phyloP scores from a whole-genome alignment of 73 alveolate species.

The Paramecium sexaurelia region DNA sequence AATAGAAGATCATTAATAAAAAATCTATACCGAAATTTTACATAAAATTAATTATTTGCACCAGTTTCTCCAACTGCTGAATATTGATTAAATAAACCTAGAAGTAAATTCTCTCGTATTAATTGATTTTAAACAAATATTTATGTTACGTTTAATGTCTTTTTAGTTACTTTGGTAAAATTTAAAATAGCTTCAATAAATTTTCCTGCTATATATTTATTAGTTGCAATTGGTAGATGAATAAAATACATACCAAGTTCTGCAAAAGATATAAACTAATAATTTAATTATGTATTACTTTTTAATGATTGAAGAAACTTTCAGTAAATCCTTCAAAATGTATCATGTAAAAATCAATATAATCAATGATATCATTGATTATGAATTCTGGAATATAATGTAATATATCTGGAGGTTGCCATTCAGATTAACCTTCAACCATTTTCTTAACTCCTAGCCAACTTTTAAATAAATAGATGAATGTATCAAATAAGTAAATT shows the following conservation, averaged over 20 bases:
- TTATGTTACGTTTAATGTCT: neutral
- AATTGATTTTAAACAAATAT: neutral
- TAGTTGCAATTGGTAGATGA: neutral
- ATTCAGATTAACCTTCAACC: neutral
- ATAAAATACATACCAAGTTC: neutral
- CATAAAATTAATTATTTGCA: conserved; percentile 7
- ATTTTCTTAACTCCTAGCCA: neutral
- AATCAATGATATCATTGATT: neutral
- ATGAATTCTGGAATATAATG: conserved; percentile 10
- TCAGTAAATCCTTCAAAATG: neutral
- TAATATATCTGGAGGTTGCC: neutral
- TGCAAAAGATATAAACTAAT: neutral
- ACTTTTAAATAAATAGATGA: neutral
- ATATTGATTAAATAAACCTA: neutral
- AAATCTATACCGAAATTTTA: conserved; percentile 6
- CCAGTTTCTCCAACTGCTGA: conserved; percentile 53
- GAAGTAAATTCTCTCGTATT: neutral
- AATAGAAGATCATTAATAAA: neutral
- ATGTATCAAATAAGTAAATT: neutral
- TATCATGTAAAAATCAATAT: neutral
- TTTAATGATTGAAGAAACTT: neutral
- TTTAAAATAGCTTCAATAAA: neutral
- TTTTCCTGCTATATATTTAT: conserved; percentile 29
- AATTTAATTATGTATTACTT: neutral
- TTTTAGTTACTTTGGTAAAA: neutral